Base-by-base conservation (phyloP, 768 basidiomycete species). In the Inosperma sp. region DNA sequence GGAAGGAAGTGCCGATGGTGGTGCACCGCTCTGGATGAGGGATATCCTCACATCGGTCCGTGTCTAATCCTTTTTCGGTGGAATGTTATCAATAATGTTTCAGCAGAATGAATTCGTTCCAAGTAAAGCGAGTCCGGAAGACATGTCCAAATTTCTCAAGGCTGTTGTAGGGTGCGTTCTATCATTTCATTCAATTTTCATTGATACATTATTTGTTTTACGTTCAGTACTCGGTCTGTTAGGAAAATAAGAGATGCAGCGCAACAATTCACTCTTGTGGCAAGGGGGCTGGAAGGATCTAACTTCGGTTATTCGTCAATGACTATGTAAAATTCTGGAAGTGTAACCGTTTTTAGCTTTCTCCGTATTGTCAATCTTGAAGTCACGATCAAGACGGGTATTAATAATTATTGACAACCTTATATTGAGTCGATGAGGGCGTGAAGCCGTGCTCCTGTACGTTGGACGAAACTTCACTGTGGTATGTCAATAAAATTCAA, bases 221-320 rank as follows among this genome's bases (percentile, higher is more conserved):
- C 31, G 49, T 23, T 1, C 37, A 88, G 88, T 22, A 82, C 88
- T 29, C 77, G 88, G 34, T 86, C 86, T 14, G 69, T 82, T 2
- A 86, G 84, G 62, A 77, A 75, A 56, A 90, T 84, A 29, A 73
- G 86, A 55, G 91, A 93, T 31, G 91, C 92, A 0, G 83, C 90
- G 9, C 83, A 92, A 56, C 88, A 94, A 55, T 93, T 95, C 65
- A 85, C 86, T 1, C 74, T 95, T 0, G 78, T 95, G 16, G 86
- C 90, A 9, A 70, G 92, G 60, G 92, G 92, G 2, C 66, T 93
- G 50, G 89, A 90, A 57, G 88, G 86, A 7, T 86, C 90, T 7
- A 84, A 80, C 53, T 94, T 93, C 65, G 92, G 92, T 7, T 91
- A 87, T 65, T 82, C 89, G 2, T 82, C 84, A 4, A 71, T 82